These are phyloP conservation scores for Eimeria necatrix DNA, from an alignment of 169 alveolate species.

Conservation along the genomic window DNA sequence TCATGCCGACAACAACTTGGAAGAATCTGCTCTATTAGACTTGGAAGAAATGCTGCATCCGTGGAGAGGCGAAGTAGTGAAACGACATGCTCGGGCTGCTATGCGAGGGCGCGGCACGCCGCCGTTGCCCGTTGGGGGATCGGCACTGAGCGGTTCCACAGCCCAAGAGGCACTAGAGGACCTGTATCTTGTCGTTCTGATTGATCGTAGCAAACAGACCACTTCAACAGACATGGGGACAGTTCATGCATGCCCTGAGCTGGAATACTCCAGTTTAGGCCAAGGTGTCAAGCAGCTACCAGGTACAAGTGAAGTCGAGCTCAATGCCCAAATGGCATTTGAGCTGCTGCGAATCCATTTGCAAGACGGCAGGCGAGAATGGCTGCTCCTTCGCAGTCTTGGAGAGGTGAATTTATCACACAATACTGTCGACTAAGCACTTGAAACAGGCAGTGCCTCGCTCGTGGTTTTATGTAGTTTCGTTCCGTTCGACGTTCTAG, in stretches of 20 bases:
- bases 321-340: constrained; percentile 83
- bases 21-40: constrained; percentile 85
- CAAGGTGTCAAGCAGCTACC: constrained; percentile 71
- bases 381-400: constrained; percentile 84
- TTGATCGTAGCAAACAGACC: constrained; percentile 82
- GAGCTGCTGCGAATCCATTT: constrained; percentile 79
- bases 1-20: constrained; percentile 88
- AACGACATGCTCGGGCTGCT: constrained; percentile 58
- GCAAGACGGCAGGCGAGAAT: constrained; percentile 81
- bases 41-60: constrained; percentile 85
- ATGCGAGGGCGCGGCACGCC: constrained; percentile 71
- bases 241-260: constrained; percentile 74
- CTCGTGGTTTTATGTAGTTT: too few species aligned
- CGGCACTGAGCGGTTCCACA: constrained; percentile 39
- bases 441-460: too few species aligned
- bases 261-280: constrained; percentile 68
- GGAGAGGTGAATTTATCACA: constrained; percentile 79
- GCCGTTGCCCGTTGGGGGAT: constrained; percentile 49
- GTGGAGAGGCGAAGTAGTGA: constrained; percentile 69
- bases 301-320: constrained; percentile 66
- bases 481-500: too few species aligned
- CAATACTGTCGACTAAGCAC: not conserved
- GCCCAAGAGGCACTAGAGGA: constrained; percentile 81
- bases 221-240: constrained; percentile 61
- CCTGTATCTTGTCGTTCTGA: constrained; percentile 83